A percentile compares a stretch with the other conserved stretches of the same genome.
Conservation (phyloP, 2,329 filamentous ascomycete species). For the Penicillium sp. region DNA sequence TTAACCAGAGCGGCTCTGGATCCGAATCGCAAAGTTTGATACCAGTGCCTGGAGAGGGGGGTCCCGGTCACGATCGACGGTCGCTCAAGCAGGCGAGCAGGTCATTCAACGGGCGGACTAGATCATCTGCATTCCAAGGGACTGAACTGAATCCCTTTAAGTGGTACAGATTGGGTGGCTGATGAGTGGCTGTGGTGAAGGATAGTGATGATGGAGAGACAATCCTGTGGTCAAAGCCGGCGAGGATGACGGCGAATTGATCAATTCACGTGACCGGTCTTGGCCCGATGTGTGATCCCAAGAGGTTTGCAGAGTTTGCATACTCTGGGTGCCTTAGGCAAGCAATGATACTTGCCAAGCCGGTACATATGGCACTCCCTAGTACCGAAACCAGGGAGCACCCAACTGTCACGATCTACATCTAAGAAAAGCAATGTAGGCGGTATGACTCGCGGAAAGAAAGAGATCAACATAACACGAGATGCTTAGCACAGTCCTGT, state of each 20-base stretch:
- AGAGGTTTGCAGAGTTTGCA: too few species aligned
- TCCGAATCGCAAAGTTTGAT: constrained; percentile 22
- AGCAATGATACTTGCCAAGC: too few species aligned
- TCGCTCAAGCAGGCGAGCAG: constrained; percentile 37
- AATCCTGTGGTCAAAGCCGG: constrained; percentile 19
- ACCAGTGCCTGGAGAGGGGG: constrained; percentile 26
- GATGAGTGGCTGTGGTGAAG: constrained; percentile 20
- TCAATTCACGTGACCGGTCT: constrained; percentile 8
- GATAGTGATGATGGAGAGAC: constrained; percentile 19
- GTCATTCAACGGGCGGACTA: constrained; percentile 35
- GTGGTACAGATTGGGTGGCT: constrained; percentile 14
- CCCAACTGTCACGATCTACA: too few species aligned
- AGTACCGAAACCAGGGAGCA: too few species aligned
- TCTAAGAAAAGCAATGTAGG: too few species aligned
- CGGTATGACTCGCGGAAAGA: too few species aligned
- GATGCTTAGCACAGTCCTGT: too few species aligned
- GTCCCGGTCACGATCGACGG: constrained; percentile 34
- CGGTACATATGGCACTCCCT: too few species aligned
- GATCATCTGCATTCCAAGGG: constrained; percentile 37
- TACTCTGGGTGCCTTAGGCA: too few species aligned
- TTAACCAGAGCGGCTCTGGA: constrained; percentile 17
- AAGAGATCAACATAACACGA: too few species aligned
- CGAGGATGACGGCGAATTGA: constrained; percentile 17
- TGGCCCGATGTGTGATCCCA: constrained; percentile 6
- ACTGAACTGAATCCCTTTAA: constrained; percentile 15